Evolutionary conservation across 2,329 filamentous ascomycete species (phyloP).

Genomic region (Aspergillus udagawae): DNA sequence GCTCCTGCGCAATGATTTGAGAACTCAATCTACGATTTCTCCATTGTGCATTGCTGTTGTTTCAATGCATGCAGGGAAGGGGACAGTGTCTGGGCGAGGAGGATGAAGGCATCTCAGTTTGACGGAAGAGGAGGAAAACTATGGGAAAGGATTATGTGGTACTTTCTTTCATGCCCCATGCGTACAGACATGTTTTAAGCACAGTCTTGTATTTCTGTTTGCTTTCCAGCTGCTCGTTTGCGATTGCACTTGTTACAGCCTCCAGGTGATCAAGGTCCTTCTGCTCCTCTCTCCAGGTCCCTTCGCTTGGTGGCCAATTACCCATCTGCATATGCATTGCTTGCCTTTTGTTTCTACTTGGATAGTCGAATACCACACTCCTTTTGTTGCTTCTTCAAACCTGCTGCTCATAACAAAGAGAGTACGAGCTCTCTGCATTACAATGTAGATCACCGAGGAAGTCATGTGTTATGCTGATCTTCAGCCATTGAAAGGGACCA

Average conservation of each 20-base stretch:
- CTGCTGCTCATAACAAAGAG: neutral
- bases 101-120: neutral
- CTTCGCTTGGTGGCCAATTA: neutral
- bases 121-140: neutral
- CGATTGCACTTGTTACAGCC: neutral
- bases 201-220: neutral
- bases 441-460: neutral
- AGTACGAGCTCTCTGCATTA: neutral
- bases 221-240: neutral
- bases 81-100: neutral
- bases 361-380: neutral
- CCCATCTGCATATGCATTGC: neutral
- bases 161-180: neutral
- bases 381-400: neutral
- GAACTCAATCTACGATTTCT: neutral
- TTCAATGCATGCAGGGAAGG: neutral
- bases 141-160: neutral
- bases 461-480: neutral
- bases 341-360: neutral
- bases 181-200: neutral
- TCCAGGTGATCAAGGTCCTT: neutral
- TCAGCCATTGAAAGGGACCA: neutral
- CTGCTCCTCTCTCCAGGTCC: neutral
- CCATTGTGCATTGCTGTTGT: neutral
- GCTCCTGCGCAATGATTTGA: neutral